Base-by-base conservation (phyloP, 2,329 filamentous ascomycete species). In the Clarireedia sp. region DNA sequence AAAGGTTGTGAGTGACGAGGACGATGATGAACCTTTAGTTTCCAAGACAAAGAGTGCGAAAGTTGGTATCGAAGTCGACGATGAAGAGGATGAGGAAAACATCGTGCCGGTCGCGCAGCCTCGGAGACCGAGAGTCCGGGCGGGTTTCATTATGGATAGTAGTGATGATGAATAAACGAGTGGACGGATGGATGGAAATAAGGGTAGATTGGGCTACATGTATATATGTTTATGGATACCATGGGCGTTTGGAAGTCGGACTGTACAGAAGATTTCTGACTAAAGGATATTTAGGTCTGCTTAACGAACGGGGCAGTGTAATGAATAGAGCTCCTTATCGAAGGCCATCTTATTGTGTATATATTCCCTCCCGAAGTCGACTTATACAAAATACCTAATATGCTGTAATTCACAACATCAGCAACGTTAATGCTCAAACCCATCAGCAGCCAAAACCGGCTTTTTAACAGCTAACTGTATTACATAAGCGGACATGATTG, bases 81-180 rank as follows among this genome's bases (percentile, higher is more conserved):
- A 61, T 3, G 64, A 69, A 38, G 71, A 72, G 3, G 74, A 74
- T 3, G 73, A 76, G 8, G 73, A 74, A 6, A 73, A 74, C 26
- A 72, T 74, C 1, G 69, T 69, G 1, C 69, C 70, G 21, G 60
- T 69, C 2, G 63, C 68, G 0, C 70, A 61, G 63, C 66, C 62
- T 19, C 46, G 48, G 9, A 55, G 54, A 46, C 21, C 40, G 61
- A 72, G 77, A 55, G 70, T 75, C 3, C 74, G 74, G 51, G 75
- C 75, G 17, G 80, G 80, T 0, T 83, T 84, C 59, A 68, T 83
- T 46, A 63, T 81, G 37, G 80, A 83, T 62, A 82, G 80, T 58
- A 81, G 81, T 65, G 81, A 84, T 57, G 67, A 69, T 53, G 67
- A 69, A 48, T 67, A 61, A 66, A 57, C 16, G 36, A 21, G 6